Base-by-base conservation (phyloP, 1,139 yeast species). In the Casaregolazyma lundiana region DNA sequence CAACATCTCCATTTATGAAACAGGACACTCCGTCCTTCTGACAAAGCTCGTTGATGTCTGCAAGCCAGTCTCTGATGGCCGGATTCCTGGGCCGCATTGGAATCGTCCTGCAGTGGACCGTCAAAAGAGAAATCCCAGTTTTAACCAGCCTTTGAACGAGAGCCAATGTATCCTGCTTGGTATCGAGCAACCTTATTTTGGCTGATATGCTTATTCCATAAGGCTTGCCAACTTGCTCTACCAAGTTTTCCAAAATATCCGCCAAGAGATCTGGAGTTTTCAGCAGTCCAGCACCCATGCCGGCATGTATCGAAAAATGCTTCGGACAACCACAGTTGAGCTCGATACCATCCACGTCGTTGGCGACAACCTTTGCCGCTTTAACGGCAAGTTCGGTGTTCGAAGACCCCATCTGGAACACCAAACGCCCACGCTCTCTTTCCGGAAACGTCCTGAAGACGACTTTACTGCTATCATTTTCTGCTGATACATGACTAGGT, bases 211-310 rank as follows among this genome's bases (percentile, higher is more conserved):
- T 87, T 56, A 88, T 87, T 18, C 73, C 67, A 58, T 77, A 66
- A 2, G 95, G 95, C 49, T 67, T 72, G 4, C 98, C 98, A 1
- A 92, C 92, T 53, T 88, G 74, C 19, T 73, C 72, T 1, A 92
- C 97, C 46, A 92, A 69, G 11, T 76, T 75, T 2, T 67, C 65
- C 49, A 92, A 68, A 30, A 92, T 92, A 16, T 75, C 73, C 56
- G 82, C 84, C 26, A 92, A 71, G 41, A 77, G 67, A 41, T 86
- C 96, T 0, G 97, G 97, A 0, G 90, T 87, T 40, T 76, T 71
- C 50, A 92, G 71, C 41, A 92, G 70, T 0, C 96, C 97, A 2
- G 97, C 96, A 4, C 98, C 98, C 97, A 92, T 92, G 1, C 98
- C 98, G 0, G 94, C 76, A 64, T 89, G 97, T 2, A 88, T 75